Percentiles rank a stretch among this genome's conserved stretches.
Evolutionary conservation across 495 filamentous ascomycete genomes (phyloP).

Genomic region (Sordaria brevicollis): DNA sequence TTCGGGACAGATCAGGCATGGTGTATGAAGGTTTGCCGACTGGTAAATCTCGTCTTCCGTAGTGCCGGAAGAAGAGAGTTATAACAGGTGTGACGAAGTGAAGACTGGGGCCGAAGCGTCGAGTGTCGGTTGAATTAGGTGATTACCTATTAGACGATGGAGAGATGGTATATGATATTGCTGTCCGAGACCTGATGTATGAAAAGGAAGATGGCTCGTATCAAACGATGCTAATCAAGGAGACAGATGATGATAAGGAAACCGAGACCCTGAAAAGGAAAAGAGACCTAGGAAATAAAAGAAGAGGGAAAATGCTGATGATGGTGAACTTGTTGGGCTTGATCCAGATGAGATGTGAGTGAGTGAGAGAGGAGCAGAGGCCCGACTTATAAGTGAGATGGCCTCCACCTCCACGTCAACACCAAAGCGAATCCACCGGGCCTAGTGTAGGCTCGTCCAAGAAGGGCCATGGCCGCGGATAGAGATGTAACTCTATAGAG

Average conservation of each 20-base stretch:
- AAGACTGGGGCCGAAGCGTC: slow-evolving; percentile 1
- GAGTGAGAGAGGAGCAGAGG: not conserved
- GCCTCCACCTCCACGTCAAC: not conserved
- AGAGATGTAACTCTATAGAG: slow-evolving; percentile 6
- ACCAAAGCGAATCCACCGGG: not conserved
- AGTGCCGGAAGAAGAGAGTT: not conserved
- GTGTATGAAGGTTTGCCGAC: slow-evolving; percentile 2
- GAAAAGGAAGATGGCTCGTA: slow-evolving; percentile 21
- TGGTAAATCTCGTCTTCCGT: not conserved
- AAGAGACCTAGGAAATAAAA: not conserved
- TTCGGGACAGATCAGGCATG: slow-evolving; percentile 24
- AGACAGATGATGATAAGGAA: not conserved
- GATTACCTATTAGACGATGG: slow-evolving; percentile 14
- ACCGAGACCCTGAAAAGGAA: not conserved
- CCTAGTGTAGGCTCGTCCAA: not conserved
- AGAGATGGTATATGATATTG: not conserved
- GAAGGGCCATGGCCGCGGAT: slow-evolving; percentile 1
- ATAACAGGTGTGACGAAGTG: not conserved
- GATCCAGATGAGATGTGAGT: not conserved
- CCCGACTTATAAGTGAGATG: slow-evolving; percentile 18
- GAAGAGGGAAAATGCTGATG: not conserved
- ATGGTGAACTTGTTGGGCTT: not conserved
- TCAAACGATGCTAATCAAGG: slow-evolving; percentile 28
- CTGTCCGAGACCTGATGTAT: not conserved
- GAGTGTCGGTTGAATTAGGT: slow-evolving; percentile 9